phyloP scores from a whole-genome alignment of 805 yeast species.

The Kurtzmaniella cleridarum region DNA sequence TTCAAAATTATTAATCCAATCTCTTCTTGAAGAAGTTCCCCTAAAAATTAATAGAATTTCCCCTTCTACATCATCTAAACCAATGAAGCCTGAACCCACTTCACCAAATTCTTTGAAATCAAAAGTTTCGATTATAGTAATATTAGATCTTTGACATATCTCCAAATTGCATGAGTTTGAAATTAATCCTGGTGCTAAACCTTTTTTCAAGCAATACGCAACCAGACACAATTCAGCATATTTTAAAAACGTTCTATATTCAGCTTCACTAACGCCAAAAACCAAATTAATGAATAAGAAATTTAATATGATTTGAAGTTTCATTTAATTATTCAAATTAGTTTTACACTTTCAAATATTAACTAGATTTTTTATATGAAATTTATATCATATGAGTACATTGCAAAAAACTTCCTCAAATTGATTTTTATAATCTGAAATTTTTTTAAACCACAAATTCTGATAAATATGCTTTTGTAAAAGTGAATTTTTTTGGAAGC shows the following conservation, averaged over 20 bases:
- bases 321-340: too few species aligned
- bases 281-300: neutral
- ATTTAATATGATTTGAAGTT: neutral
- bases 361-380: too few species aligned
- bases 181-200: slow-evolving; percentile 19
- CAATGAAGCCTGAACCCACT: slow-evolving; percentile 51
- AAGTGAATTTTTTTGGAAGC: neutral
- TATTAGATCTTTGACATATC: slow-evolving; percentile 19
- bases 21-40: slow-evolving; percentile 58
- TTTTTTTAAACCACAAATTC: too few species aligned
- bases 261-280: slow-evolving; percentile 9
- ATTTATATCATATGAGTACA: too few species aligned
- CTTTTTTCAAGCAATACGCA: slow-evolving; percentile 32
- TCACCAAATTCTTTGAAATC: slow-evolving; percentile 39
- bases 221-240: slow-evolving; percentile 31
- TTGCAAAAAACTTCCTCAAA: too few species aligned
- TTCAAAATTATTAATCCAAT: slow-evolving; percentile 58
- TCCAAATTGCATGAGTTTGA: slow-evolving; percentile 20
- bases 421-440: too few species aligned
- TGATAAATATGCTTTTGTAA: too few species aligned
- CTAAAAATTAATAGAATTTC: slow-evolving; percentile 50
- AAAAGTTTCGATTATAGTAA: slow-evolving; percentile 36
- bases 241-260: slow-evolving; percentile 13
- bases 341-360: too few species aligned
- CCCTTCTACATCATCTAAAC: slow-evolving; percentile 39